These are phyloP conservation scores for Pyrus betulifolia DNA, from an alignment of 306 rosid genomes.

Conservation along the genomic window DNA sequence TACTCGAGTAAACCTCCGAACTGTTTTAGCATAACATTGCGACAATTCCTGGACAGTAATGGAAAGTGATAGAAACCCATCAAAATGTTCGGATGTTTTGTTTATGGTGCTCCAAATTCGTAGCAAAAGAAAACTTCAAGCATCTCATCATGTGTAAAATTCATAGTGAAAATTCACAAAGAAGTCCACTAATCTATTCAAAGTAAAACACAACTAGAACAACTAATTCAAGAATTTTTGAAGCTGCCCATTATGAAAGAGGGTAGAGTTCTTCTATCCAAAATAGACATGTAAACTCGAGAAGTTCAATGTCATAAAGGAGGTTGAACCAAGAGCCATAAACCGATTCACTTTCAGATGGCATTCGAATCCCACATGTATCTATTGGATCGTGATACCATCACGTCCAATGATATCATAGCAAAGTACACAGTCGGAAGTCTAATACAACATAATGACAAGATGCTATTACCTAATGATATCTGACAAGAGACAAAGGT, in stretches of 20 bases:
- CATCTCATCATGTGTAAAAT: background rate
- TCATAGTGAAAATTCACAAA: background rate
- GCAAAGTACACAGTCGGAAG: background rate
- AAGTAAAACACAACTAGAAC: background rate
- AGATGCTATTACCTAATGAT: background rate
- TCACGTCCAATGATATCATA: background rate
- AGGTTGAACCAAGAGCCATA: background rate
- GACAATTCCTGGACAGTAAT: background rate
- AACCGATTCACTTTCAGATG: background rate
- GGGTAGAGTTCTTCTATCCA: background rate
- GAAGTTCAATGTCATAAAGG: background rate
- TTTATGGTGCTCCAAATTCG: background rate
- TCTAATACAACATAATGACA: background rate
- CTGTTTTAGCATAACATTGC: background rate
- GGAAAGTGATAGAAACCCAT: background rate
- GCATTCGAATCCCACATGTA: background rate
- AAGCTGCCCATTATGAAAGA: background rate
- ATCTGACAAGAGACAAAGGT: background rate
- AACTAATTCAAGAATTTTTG: background rate
- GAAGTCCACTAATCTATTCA: background rate
- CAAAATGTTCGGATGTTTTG: background rate
- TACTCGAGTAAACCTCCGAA: background rate
- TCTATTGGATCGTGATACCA: background rate
- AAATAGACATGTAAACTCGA: background rate
- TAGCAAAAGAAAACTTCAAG: background rate